phyloP scores from a whole-genome alignment of 345 rosid genomes.

The Eucalyptus melliodora region DNA sequence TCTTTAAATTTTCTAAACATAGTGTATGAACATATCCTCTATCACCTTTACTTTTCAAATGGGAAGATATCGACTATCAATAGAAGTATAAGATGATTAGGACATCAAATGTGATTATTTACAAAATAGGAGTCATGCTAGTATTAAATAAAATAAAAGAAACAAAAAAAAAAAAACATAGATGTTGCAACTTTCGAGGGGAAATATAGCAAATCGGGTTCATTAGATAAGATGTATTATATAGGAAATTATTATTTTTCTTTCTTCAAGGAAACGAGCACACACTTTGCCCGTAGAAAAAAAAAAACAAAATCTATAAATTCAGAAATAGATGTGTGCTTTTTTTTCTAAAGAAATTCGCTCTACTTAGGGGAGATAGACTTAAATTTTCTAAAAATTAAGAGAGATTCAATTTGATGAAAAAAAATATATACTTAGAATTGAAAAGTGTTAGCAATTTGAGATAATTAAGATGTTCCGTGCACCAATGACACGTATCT shows the following conservation, averaged over 20 bases:
- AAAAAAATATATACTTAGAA: neutral
- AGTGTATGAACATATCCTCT: too few relatives aligned
- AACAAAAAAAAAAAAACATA: neutral
- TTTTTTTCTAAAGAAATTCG: neutral
- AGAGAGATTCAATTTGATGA: neutral
- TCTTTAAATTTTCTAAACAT: neutral
- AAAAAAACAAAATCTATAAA: neutral
- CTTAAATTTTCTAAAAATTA: neutral
- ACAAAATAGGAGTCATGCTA: neutral
- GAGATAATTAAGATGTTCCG: neutral
- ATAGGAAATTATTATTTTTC: neutral
- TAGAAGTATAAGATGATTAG: neutral
- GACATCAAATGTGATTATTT: neutral
- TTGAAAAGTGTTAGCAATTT: neutral
- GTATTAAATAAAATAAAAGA: neutral
- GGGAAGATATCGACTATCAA: neutral
- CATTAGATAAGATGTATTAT: neutral
- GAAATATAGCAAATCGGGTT: neutral
- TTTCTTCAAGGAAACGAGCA: neutral
- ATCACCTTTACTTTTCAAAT: too few relatives aligned
- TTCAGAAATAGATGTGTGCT: neutral
- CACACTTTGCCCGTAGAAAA: neutral
- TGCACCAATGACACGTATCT: neutral
- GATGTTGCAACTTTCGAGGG: rapidly evolving
- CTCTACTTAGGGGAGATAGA: neutral